phyloP scores from a whole-genome alignment of 345 rosid genomes.

The Lepidium didymum region DNA sequence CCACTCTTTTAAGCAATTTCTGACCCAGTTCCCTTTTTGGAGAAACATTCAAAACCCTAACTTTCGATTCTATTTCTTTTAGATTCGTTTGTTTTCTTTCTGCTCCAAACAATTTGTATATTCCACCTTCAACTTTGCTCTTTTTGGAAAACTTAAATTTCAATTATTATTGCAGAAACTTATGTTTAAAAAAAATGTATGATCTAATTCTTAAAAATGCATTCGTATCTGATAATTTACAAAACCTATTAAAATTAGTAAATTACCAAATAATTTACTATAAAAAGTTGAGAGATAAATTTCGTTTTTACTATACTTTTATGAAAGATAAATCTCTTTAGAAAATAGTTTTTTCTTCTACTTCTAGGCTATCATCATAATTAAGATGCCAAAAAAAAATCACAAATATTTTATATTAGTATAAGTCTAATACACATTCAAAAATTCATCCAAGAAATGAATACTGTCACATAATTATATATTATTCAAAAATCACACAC shows the following conservation, averaged over 20 bases:
- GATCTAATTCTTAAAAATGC: background rate
- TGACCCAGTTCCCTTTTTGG: conserved; percentile 20
- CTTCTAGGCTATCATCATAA: background rate
- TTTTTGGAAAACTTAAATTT: background rate
- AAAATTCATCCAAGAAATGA: no score
- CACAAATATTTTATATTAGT: no score
- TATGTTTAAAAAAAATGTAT: no score
- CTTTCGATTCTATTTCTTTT: conserved; percentile 7
- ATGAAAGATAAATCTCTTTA: background rate
- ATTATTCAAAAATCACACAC: no score
- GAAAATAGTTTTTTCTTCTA: background rate
- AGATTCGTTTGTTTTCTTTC: conserved; percentile 4
- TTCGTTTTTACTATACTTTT: background rate
- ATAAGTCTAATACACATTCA: no score
- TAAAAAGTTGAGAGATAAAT: background rate
- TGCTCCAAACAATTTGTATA: background rate
- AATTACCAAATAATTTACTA: background rate
- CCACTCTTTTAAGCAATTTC: conserved; percentile 32
- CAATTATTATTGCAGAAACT: background rate
- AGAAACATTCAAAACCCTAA: conserved; percentile 9
- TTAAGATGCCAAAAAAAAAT: background rate
- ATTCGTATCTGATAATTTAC: background rate
- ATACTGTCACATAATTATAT: no score
- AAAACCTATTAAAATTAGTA: background rate
- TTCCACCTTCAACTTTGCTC: background rate